Evolutionary conservation across 1,139 yeast species (phyloP), one percentile per base, ranked within the genome.

Genomic region (Spathaspora sp.): DNA sequence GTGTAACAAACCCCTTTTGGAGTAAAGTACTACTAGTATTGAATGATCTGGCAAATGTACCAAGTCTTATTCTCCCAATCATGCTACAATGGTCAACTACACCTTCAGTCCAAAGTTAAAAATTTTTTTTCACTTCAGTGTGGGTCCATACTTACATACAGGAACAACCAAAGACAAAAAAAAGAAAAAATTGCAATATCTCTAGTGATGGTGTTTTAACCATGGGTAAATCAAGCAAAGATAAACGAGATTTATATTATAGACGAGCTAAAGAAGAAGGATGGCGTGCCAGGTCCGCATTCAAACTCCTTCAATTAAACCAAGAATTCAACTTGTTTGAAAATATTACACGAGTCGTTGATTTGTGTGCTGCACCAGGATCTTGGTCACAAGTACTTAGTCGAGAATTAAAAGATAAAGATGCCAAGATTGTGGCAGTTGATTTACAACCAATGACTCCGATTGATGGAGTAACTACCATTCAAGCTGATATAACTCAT

Each of bases 381-480:
- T 89, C 97, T 4, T 93, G 99, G 99, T 88, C 96, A 1, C 99
- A 93, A 62, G 99, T 93, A 1, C 76, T 93, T n/a, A 82, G 95
- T 8, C 68, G 87, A 50, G 85, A 83, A 53, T 67, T 89, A 40
- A 80, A 77, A 53, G 70, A 72, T 48, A 26, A 59, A 15, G 76
- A 77, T 47, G 84, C 90, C 33, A 86, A 86, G 60, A 88, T 93
- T 34, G 95, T 93, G 11, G 89, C 97, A 0, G 99, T 93, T 2
- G 99, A 93, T 65, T 72, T 93, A 48, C 99, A 93, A 63, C 98
- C 99, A 8, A 93, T 93, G 96, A 84, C 96, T 0, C 98, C 98
- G 1, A 88, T 93, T 16, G 83, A 82, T 5, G 89, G 95, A 37
- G 97, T 93, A 7, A 86, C 84, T 1, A 84, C 95, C 1, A 67